Base-by-base conservation (phyloP, 371 early-diverging fungal species). In the Mucor irregularis region DNA sequence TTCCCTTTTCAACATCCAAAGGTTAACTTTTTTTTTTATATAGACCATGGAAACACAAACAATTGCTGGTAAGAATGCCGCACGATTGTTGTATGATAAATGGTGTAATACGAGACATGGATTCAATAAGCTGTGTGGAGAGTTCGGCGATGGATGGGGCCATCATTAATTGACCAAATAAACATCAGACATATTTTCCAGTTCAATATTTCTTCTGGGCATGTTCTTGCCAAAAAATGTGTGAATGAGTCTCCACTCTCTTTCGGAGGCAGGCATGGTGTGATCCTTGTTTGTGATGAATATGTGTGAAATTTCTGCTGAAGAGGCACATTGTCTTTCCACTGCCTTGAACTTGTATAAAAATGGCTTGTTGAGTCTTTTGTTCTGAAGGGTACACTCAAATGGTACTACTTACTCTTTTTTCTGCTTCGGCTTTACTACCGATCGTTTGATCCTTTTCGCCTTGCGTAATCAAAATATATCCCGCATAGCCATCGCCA, bases 41-140 rank as follows among this genome's bases (percentile, higher is more conserved):
- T 68, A 82, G 80, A 84, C 87, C 10, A 87, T 87, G 87, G 87
- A 87, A 61, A 87, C 86, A 1, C 82, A 83, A 53, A 82, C 85
- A 2, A 58, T 85, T 2, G 68, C 82, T 0, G 76, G 80, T 34
- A 80, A 78, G 39, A 87, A 85, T 51, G 68, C 82, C 22, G 82
- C 78, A 1, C 62, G 76, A 26, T 35, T 85, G 7, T 25, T 87
- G 5, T 61, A 82, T 26, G 64, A 74, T 17, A 75, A 73, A 44
- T 81, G 78, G 81, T 78, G 78, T 31, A 35, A 62, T 16, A 43
- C 31, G 0, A 37, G 30, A 11, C 40, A 33, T 19, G 45, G 26
- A 25, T 53, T 42, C 22, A 53, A 49, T 28, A 48, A 22, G 11
- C 28, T 50, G 10, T 68, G 64, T 45, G 16, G 29, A 37, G 49